Percentiles rank a stretch among this genome's conserved stretches.
Evolutionary conservation across 2,329 filamentous ascomycete genomes (phyloP).

Genomic region (Cordyceps javanica): DNA sequence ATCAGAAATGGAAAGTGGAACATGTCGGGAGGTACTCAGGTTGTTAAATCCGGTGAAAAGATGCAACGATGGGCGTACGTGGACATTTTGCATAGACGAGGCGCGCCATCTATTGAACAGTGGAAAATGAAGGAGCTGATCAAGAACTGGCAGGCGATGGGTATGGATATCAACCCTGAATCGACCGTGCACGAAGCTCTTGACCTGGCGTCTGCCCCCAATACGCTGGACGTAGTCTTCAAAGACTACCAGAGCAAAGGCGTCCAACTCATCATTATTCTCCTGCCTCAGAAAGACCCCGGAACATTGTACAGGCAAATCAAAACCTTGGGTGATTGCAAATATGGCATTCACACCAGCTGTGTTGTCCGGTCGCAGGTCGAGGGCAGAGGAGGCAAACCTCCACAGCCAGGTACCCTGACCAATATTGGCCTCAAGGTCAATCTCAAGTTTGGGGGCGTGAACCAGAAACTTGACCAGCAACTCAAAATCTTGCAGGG

Average conservation of each 20-base stretch:
- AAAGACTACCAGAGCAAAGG: slow-evolving; percentile 22
- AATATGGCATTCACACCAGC: slow-evolving; percentile 61
- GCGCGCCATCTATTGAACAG: slow-evolving; percentile 19
- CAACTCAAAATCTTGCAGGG: slow-evolving; percentile 56
- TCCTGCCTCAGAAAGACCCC: slow-evolving; percentile 48
- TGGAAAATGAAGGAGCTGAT: slow-evolving; percentile 27
- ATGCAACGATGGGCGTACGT: slow-evolving; percentile 48
- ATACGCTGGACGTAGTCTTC: slow-evolving; percentile 27
- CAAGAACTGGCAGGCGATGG: slow-evolving; percentile 21
- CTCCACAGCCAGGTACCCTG: slow-evolving; percentile 43
- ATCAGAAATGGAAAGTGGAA: slow-evolving; percentile 56
- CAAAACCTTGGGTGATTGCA: slow-evolving; percentile 63
- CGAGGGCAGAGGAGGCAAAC: slow-evolving; percentile 15
- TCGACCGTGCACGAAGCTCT: slow-evolving; percentile 15
- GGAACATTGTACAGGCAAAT: slow-evolving; percentile 55
- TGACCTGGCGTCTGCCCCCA: slow-evolving; percentile 7
- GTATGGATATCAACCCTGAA: slow-evolving; percentile 31
- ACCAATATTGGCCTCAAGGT: slow-evolving; percentile 71
- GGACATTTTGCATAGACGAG: slow-evolving; percentile 25
- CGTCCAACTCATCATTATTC: slow-evolving; percentile 50
- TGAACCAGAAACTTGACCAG: slow-evolving; percentile 58
- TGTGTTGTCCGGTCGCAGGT: slow-evolving; percentile 47
- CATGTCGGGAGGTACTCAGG: slow-evolving; percentile 50
- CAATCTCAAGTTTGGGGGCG: slow-evolving; percentile 72
- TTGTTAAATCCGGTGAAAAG: slow-evolving; percentile 41